Evolutionary conservation across 208 protist genomes (phyloP), one percentile per base, ranked within the genome.

Genomic region (Trypanosoma avium): DNA sequence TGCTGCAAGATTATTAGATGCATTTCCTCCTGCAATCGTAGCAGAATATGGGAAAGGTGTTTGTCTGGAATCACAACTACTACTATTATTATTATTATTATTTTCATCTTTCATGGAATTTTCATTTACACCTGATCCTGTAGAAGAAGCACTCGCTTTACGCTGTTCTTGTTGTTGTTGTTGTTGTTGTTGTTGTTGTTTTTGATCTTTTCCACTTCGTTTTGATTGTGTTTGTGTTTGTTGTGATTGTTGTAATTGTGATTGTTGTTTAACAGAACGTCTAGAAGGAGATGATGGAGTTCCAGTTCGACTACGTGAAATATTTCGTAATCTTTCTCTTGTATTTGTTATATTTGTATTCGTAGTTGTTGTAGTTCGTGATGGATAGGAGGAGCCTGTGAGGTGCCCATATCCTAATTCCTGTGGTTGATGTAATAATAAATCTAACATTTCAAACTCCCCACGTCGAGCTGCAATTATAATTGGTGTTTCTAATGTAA

Each of bases 401-500:
- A 24, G 9, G 6, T 24, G 12, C 12, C 58, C 43, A 32, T 4
- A 22, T 10, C 2, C 6, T 40, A 56, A 52, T n/a, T 67, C 61
- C 27, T 57, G 38, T 10, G 49, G 45, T 40, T 72, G 58, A 36
- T 72, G 58, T 10, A 75, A 21, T 2, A 75, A 42, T 15, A 68
- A 29, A 24, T 62, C 30, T 15, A 75, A 29, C 58, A 75, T 61
- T 3, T 62, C 69, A 0, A 38, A 48, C 24, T 72, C 30, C 24
- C 75, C 59, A 60, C 59, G 63, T 40, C 70, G 45, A 8, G 79
- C 77, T 5, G 85, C 85, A 57, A 88, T 61, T 55, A 91, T 81
- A 46, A 87, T 59, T 3, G 85, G 85, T 0, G 88, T 91, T 24
- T 79, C 57, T 5, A 91, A 66, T n/a, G 67, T 73, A 8, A 61